Evolutionary conservation across 2,329 filamentous ascomycete genomes (phyloP).

Genomic region (Drechmeria coniospora): DNA sequence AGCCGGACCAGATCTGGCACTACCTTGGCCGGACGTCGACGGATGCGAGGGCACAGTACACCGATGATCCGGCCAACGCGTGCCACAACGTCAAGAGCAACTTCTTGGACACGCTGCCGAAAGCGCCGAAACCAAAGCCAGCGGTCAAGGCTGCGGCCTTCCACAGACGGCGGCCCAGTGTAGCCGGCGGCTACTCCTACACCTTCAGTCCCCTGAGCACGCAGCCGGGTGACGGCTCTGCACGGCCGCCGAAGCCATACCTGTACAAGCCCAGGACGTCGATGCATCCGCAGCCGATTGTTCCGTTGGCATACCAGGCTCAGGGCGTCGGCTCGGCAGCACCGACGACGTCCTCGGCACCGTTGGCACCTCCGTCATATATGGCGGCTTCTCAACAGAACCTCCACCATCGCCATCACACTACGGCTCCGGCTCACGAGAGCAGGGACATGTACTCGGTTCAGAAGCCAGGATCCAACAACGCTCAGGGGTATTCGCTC

Average conservation of each 20-base stretch:
- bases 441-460: background rate
- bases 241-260: conserved; percentile 31
- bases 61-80: conserved; percentile 50
- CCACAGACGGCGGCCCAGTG: conserved; percentile 3
- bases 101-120: conserved; percentile 55
- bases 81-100: conserved; percentile 54
- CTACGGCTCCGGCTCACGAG: background rate
- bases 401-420: conserved; percentile 5
- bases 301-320: conserved; percentile 9
- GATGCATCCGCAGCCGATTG: conserved; percentile 9
- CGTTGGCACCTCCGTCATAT: conserved; percentile 3
- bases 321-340: conserved; percentile 11
- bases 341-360: conserved; percentile 3
- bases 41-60: conserved; percentile 82
- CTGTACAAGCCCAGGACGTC: conserved; percentile 34
- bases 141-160: conserved; percentile 9
- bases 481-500: conserved; percentile 3
- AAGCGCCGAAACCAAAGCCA: conserved; percentile 26
- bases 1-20: conserved; percentile 68
- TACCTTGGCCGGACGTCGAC: conserved; percentile 79
- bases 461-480: conserved; percentile 7
- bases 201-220: conserved; percentile 3
- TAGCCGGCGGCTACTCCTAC: conserved; percentile 6
- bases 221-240: conserved; percentile 1
- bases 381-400: too few species aligned